phyloP scores from a whole-genome alignment of 306 rosid genomes.

The Glycine soja region DNA sequence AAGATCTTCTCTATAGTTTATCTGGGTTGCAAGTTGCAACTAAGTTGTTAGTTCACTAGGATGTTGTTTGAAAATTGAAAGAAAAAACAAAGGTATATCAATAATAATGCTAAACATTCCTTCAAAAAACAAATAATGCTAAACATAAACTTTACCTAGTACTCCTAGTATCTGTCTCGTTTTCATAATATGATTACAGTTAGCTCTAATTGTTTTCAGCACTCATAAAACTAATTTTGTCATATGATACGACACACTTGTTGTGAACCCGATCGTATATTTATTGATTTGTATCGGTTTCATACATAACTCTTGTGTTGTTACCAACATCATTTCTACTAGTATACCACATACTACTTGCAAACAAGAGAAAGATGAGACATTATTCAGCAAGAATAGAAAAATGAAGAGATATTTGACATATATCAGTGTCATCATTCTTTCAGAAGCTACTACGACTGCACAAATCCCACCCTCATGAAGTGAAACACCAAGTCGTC shows the following conservation, averaged over 20 bases:
- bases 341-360: not conserved
- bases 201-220: not conserved
- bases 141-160: not conserved
- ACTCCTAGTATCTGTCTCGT: too few species aligned
- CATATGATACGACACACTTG: not conserved
- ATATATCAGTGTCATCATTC: conserved; percentile 33
- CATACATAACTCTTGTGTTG: not conserved
- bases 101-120: too few species aligned
- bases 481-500: conserved; percentile 39
- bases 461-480: conserved; percentile 35
- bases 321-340: not conserved
- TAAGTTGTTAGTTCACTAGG: not conserved
- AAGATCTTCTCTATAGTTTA: not conserved
- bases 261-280: not conserved
- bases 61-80: not conserved
- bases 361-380: not conserved
- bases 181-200: not conserved
- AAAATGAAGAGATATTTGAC: conserved; percentile 1
- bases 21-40: not conserved
- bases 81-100: not conserved
- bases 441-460: conserved; percentile 36
- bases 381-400: not conserved
- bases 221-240: not conserved
- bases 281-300: not conserved
- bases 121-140: not conserved